phyloP scores from a whole-genome alignment of 2,329 filamentous ascomycete genomes.

The Emergomyces orientalis region DNA sequence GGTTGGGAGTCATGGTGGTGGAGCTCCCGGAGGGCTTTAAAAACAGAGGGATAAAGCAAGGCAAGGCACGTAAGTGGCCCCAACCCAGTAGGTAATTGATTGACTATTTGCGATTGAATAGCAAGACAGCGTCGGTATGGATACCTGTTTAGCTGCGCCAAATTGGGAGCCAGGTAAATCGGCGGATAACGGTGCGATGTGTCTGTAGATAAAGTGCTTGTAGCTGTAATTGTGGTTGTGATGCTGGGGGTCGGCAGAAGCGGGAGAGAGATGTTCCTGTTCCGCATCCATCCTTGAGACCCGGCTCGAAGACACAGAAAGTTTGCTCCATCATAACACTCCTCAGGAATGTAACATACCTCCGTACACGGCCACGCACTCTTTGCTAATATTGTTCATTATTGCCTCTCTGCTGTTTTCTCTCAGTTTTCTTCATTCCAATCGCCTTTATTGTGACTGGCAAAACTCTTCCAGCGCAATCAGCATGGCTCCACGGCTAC shows the following conservation, averaged over 20 bases:
- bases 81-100: neutral
- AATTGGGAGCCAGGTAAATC: neutral
- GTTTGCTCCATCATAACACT: neutral
- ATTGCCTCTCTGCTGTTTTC: neutral
- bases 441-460: neutral
- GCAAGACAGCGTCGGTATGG: neutral
- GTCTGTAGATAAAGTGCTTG: neutral
- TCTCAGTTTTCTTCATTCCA: neutral
- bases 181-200: neutral
- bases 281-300: neutral
- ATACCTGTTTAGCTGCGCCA: neutral
- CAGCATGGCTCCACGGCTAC: slow-evolving; percentile 34
- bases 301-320: too few species aligned
- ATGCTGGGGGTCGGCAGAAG: neutral
- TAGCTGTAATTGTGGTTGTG: neutral
- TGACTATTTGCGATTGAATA: neutral
- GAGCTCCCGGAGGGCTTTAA: neutral
- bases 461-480: slow-evolving; percentile 1
- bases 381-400: neutral
- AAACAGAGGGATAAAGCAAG: neutral
- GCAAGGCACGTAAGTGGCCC: neutral
- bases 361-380: neutral
- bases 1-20: slow-evolving; percentile 16
- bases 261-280: slow-evolving; percentile 5
- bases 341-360: neutral